Conservation (phyloP, 192 early-diverging fungal genomes). For the Nowakowskiella sp. region DNA sequence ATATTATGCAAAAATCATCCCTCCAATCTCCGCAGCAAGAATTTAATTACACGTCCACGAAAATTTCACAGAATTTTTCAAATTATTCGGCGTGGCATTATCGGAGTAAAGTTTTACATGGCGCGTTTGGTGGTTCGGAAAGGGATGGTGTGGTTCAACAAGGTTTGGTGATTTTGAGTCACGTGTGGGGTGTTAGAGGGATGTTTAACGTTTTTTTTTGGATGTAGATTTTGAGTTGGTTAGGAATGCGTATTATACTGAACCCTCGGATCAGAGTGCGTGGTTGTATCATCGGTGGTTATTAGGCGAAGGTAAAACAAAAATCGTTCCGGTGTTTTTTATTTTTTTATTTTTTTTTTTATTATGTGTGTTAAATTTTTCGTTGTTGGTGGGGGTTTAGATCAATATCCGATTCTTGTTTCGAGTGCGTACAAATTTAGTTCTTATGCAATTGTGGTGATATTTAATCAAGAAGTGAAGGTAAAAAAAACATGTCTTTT, state of each 20-base stretch:
- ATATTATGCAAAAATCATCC: slow-evolving; percentile 54
- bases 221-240: slow-evolving; percentile 71
- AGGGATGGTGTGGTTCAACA: slow-evolving; percentile 28
- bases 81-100: slow-evolving; percentile 99
- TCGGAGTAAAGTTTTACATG: slow-evolving; percentile 67
- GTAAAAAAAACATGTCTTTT: slow-evolving; percentile 1
- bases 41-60: slow-evolving; percentile 80
- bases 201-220: slow-evolving; percentile 8
- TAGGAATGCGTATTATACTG: slow-evolving; percentile 87
- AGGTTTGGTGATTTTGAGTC: slow-evolving; percentile 26
- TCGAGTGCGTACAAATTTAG: neutral
- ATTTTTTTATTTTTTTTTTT: slow-evolving; percentile 4
- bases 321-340: neutral
- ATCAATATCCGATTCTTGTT: slow-evolving; percentile 16
- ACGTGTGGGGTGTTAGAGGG: neutral
- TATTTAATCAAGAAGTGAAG: slow-evolving; percentile 3
- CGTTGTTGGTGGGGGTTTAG: no score
- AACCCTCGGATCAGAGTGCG: slow-evolving; percentile 92
- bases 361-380: slow-evolving; percentile 4
- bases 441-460: neutral
- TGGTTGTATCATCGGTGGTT: slow-evolving; percentile 97
- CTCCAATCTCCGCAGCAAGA: slow-evolving; percentile 43
- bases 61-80: slow-evolving; percentile 88
- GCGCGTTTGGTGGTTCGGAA: slow-evolving; percentile 12
- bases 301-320: slow-evolving; percentile 43